Evolutionary conservation across 2,329 filamentous ascomycete species (phyloP).

Genomic region (Paecilomyces dactylethromorphus): DNA sequence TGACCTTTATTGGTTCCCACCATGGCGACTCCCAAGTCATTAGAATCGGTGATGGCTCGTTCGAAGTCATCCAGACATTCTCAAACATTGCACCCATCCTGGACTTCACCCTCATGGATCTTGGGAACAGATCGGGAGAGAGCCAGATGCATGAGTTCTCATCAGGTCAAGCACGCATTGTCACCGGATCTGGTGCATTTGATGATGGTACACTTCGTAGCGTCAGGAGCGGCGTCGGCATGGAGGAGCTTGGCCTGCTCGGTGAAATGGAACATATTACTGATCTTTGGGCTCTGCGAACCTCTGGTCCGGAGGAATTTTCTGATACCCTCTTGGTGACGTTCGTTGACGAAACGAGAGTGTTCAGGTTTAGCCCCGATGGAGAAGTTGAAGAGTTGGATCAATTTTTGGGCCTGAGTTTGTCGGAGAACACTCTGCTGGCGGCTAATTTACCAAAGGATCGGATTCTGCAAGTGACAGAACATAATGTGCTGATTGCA

Average conservation of each 20-base stretch:
- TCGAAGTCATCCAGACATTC: constrained; percentile 67
- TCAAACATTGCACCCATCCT: constrained; percentile 84
- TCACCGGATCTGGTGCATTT: constrained; percentile 86
- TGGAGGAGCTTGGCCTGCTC: constrained; percentile 79
- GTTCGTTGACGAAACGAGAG: constrained; percentile 73
- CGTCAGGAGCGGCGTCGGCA: constrained; percentile 85
- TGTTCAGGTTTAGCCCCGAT: constrained; percentile 67
- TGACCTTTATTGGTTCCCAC: constrained; percentile 84
- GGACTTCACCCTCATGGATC: constrained; percentile 94
- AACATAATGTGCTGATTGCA: constrained; percentile 54
- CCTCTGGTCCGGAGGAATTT: constrained; percentile 35
- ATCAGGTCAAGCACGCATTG: constrained; percentile 86
- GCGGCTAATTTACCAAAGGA: constrained; percentile 59
- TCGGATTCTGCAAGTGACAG: constrained; percentile 70
- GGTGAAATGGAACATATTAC: constrained; percentile 70
- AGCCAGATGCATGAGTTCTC: constrained; percentile 83
- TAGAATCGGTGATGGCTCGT: constrained; percentile 52
- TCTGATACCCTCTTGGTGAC: constrained; percentile 71
- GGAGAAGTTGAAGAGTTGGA: constrained; percentile 83
- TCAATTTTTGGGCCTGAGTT: constrained; percentile 61
- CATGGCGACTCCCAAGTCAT: constrained; percentile 87
- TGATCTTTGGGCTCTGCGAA: constrained; percentile 64
- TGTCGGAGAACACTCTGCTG: constrained; percentile 67
- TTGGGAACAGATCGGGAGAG: constrained; percentile 77
- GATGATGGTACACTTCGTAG: constrained; percentile 83